Conservation (phyloP, 495 filamentous ascomycete species). For the Chaetomium fimeti region DNA sequence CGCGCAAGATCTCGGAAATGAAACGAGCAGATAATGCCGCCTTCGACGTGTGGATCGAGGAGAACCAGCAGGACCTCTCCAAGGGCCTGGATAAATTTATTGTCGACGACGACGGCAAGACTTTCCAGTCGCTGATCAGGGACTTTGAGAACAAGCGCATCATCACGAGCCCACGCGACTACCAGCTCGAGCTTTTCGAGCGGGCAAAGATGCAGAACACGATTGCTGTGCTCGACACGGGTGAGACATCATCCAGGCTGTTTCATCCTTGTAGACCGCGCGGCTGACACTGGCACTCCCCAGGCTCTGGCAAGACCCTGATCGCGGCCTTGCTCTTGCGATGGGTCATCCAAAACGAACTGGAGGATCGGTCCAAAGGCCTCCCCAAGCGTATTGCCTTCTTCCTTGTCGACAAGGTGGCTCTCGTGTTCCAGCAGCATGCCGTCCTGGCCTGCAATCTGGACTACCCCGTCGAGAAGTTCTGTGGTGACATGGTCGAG, state of each 20-base stretch:
- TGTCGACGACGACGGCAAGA: slow-evolving; percentile 28
- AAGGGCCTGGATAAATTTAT: slow-evolving; percentile 16
- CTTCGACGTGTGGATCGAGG: slow-evolving; percentile 50
- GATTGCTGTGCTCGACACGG: slow-evolving; percentile 95
- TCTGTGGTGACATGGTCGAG: slow-evolving; percentile 64
- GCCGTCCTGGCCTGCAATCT: slow-evolving; percentile 81
- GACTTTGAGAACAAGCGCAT: slow-evolving; percentile 48
- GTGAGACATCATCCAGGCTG: slow-evolving; percentile 38
- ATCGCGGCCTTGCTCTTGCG: slow-evolving; percentile 87
- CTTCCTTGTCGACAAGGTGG: slow-evolving; percentile 89
- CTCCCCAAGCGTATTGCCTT: slow-evolving; percentile 67
- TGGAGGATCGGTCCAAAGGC: slow-evolving; percentile 64
- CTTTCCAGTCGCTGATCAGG: slow-evolving; percentile 27
- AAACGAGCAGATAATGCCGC: slow-evolving; percentile 51
- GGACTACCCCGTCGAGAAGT: slow-evolving; percentile 71
- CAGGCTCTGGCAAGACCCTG: slow-evolving; percentile 93
- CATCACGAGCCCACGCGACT: slow-evolving; percentile 77
- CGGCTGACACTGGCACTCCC: slow-evolving; percentile 1
- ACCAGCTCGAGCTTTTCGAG: slow-evolving; percentile 91
- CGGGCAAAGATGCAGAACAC: slow-evolving; percentile 81
- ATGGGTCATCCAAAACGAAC: slow-evolving; percentile 73
- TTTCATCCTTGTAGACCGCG: slow-evolving; percentile 16
- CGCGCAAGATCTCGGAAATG: slow-evolving; percentile 47
- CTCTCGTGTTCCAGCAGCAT: slow-evolving; percentile 87
- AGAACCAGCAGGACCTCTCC: slow-evolving; percentile 31